These are phyloP conservation scores for Exobasidium cylindrosporum DNA, from an alignment of 1,284 basidiomycete genomes.

Conservation along the genomic window DNA sequence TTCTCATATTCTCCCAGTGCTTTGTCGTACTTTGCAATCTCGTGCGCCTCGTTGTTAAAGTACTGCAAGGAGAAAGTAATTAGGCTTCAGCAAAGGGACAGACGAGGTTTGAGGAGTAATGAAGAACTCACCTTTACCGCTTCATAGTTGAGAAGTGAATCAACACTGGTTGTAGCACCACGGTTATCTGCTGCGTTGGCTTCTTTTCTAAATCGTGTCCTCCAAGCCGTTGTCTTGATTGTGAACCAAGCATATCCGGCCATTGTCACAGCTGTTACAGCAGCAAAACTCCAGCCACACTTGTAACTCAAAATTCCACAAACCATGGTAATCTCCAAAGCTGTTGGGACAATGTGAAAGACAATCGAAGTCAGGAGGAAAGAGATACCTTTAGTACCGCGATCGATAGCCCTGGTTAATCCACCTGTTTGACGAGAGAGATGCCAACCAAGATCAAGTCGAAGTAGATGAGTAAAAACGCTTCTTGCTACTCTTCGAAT, in stretches of 20 bases:
- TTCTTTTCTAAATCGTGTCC: constrained; percentile 87
- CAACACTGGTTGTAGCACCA: constrained; percentile 87
- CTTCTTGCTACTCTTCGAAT: constrained; percentile 88
- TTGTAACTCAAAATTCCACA: constrained; percentile 96
- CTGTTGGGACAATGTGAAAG: constrained; percentile 93
- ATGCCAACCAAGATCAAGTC: constrained; percentile 89
- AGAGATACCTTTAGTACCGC: constrained; percentile 95
- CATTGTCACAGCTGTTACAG: constrained; percentile 80
- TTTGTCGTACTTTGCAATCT: constrained; percentile 86
- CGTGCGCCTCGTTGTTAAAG: constrained; percentile 94
- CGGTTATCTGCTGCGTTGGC: constrained; percentile 96
- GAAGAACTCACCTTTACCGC: constrained; percentile 78
- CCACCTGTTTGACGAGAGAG: constrained; percentile 91
- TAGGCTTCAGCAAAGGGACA: constrained; percentile 54
- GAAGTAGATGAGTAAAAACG: constrained; percentile 87
- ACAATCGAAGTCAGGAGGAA: constrained; percentile 90
- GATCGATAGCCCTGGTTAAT: constrained; percentile 89
- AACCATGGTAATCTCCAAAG: constrained; percentile 91
- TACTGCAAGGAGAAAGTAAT: no score
- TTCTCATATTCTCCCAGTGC: constrained; percentile 84
- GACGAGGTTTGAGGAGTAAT: neutral
- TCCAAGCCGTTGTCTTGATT: constrained; percentile 91
- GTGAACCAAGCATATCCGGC: constrained; percentile 96
- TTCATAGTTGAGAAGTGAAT: constrained; percentile 95
- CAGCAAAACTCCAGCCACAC: constrained; percentile 94